A percentile compares a stretch with the other conserved stretches of the same genome.
Conservation (phyloP, 768 basidiomycete species). For the Austroboletus festivus region DNA sequence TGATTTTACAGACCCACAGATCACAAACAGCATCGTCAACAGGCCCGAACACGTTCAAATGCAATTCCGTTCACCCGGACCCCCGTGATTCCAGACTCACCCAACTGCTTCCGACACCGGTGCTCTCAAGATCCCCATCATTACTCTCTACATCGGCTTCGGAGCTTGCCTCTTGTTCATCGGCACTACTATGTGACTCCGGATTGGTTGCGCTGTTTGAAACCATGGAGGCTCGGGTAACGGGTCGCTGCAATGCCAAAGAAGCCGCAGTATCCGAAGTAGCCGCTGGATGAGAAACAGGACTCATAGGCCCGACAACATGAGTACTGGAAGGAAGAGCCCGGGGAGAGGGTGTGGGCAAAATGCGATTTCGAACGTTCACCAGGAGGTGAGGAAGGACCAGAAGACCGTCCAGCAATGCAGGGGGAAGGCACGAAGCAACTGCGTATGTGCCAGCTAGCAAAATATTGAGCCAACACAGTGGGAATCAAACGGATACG, state of each 20-base stretch:
- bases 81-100: conserved; percentile 47
- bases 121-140: conserved; percentile 46
- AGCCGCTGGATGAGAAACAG: conserved; percentile 13
- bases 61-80: conserved; percentile 13
- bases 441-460: conserved; percentile 68
- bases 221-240: conserved; percentile 6
- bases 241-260: conserved; percentile 3
- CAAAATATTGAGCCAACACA: conserved; percentile 12
- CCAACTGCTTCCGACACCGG: conserved; percentile 64
- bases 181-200: conserved; percentile 10
- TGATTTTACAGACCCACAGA: neutral
- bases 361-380: conserved; percentile 56
- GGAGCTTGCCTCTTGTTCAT: conserved; percentile 46
- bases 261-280: conserved; percentile 2
- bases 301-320: conserved; percentile 12
- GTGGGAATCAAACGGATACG: too few relatives aligned
- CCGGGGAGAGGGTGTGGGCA: conserved; percentile 46
- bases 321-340: conserved; percentile 33
- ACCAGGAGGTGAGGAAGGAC: conserved; percentile 65
- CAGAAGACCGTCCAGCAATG: conserved; percentile 62
- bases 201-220: conserved; percentile 9
- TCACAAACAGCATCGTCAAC: neutral
- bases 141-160: conserved; percentile 72
- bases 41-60: neutral
- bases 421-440: conserved; percentile 66